Percentiles rank a stretch among this genome's conserved stretches.
Conservation (phyloP, 768 basidiomycete genomes). For the Hemileccinum rubropunctum region DNA sequence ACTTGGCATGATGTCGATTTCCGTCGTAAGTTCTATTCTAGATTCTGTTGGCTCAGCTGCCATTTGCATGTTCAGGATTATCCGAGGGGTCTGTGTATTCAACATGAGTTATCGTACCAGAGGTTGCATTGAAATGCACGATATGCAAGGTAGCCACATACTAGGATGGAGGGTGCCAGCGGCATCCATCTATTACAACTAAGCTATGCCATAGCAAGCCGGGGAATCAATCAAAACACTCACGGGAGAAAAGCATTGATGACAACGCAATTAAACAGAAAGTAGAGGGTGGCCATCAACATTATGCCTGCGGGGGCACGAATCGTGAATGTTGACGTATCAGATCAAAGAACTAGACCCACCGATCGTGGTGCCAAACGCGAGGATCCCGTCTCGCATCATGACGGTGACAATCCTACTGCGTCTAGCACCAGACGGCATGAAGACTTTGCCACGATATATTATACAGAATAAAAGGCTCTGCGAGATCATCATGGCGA, state of each 20-base stretch:
- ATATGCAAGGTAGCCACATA: background rate
- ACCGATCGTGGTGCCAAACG: slow-evolving; percentile 7
- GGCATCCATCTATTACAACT: slow-evolving; percentile 11
- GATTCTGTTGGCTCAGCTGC: slow-evolving; percentile 6
- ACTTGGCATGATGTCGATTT: background rate
- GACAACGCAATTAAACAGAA: background rate
- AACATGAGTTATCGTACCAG: background rate
- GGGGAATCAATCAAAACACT: background rate
- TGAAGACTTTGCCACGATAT: slow-evolving; percentile 12
- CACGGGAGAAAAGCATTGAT: slow-evolving; percentile 20
- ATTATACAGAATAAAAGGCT: slow-evolving; percentile 13
- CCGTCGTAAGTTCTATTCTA: slow-evolving; percentile 12
- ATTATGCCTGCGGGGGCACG: background rate
- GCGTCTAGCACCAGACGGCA: slow-evolving; percentile 7
- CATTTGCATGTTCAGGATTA: slow-evolving; percentile 20
- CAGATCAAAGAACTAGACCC: background rate
- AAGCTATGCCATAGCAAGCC: background rate
- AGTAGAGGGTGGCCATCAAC: background rate
- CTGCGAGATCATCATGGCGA: slow-evolving; percentile 12
- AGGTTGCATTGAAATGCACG: background rate
- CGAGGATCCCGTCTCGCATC: slow-evolving; percentile 16
- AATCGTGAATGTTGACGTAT: background rate
- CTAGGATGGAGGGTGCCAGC: slow-evolving; percentile 10
- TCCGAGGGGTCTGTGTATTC: slow-evolving; percentile 15
- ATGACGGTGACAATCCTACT: slow-evolving; percentile 14